Percentiles rank a stretch among this genome's conserved stretches.
These are phyloP conservation scores for Podila verticillata DNA, from an alignment of 192 early-diverging fungal genomes.

Conservation along the genomic window DNA sequence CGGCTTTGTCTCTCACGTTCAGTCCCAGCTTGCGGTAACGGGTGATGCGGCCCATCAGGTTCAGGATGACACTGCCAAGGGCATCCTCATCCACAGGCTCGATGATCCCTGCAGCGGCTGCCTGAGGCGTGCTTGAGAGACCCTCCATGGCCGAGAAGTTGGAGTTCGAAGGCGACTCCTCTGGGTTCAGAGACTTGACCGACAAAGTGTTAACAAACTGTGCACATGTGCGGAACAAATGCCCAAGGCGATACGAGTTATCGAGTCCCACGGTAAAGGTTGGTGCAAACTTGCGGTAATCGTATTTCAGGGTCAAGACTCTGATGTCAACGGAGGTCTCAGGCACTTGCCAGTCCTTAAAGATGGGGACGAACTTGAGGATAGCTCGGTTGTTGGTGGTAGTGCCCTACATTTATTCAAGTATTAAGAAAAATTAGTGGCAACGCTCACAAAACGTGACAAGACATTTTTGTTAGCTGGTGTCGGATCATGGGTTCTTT, in stretches of 20 bases:
- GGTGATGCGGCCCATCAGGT: constrained; percentile 66
- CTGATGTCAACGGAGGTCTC: constrained; percentile 68
- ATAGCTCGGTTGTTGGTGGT: constrained; percentile 90
- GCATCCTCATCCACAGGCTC: constrained; percentile 55
- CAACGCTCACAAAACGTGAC: not conserved
- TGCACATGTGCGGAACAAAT: constrained; percentile 36
- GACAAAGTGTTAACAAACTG: constrained; percentile 61
- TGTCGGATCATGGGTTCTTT: not conserved
- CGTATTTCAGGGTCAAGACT: constrained; percentile 74
- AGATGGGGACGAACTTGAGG: constrained; percentile 79
- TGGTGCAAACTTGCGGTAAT: constrained; percentile 69
- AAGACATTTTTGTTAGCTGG: not conserved
- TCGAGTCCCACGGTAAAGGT: constrained; percentile 70
- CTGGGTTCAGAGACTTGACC: constrained; percentile 57
- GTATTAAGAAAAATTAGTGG: constrained; percentile 1
- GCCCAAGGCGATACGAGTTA: constrained; percentile 17
- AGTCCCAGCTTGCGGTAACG: constrained; percentile 74
- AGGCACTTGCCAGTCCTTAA: constrained; percentile 64
- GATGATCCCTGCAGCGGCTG: constrained; percentile 25
- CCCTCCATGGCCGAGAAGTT: constrained; percentile 36
- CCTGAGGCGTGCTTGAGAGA: constrained; percentile 20
- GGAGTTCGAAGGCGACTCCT: constrained; percentile 59
- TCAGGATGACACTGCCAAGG: constrained; percentile 66
- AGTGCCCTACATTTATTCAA: constrained; percentile 60
- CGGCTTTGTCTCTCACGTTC: constrained; percentile 74